Base-by-base conservation (phyloP, 2,329 filamentous ascomycete species). In the Calonectria montana region DNA sequence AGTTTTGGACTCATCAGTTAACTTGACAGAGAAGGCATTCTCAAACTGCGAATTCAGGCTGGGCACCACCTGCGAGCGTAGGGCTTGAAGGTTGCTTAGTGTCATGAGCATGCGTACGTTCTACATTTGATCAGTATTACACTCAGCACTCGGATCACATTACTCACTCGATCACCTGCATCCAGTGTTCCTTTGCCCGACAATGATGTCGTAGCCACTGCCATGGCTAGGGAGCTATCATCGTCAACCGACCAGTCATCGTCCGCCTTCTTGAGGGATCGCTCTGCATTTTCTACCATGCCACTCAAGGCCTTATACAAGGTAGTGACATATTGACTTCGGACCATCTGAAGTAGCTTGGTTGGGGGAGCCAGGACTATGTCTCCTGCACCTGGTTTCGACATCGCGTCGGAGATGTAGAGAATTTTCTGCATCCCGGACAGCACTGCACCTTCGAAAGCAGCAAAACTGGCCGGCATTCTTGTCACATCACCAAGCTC, bases 231-330 rank as follows among this genome's bases (percentile, higher is more conserved):
- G 43, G 85, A 83, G 8, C 82, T 81, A 16, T 89, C 87, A 21
- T 81, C 77, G 18, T 88, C 86, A 3, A 86, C 85, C 0, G 86
- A 88, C 90, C 90, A 91, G 69, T 91, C 89, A 71, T 91, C 89
- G 55, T 93, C 91, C 1, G 90, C 86, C 76, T 91, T 91, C 76
- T 92, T 90, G 16, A 91, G 83, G 3, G 92, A 89, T 69, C 91
- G 91, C 84, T 98, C 95, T 3, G 97, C 96, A 82, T 98, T 98
- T 84, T 98, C 97, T 1, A 99, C 95, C 91, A 99, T 96, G 25
- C 96, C 97, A 78, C 94, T 97, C 43, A 99, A 86, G 8, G 95
- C 95, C 82, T 97, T 97, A 84, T 98, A 98, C 50, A 99, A 86
- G 70, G 96, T 98, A 8, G 93, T 95, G 18, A 98, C 95, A 80